Conservation (phyloP, 192 early-diverging fungal species). For the Chytriomyces hyalinus region DNA sequence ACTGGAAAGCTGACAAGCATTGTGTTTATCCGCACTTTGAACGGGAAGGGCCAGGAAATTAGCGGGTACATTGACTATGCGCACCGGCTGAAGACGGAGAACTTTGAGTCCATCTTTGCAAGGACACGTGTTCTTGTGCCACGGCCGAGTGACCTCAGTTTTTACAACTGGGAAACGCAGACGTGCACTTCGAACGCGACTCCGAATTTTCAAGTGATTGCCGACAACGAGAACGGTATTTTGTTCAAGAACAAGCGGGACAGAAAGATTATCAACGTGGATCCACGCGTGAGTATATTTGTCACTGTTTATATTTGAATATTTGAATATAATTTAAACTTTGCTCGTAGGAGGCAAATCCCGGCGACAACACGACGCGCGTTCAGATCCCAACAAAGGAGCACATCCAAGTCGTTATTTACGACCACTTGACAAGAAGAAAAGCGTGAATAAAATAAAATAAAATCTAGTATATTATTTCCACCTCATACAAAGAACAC, state of each 20-base stretch:
- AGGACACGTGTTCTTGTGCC: slow-evolving; percentile 51
- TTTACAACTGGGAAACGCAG: slow-evolving; percentile 75
- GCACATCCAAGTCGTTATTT: slow-evolving; percentile 70
- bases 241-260: slow-evolving; percentile 71
- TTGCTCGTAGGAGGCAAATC: slow-evolving; percentile 49
- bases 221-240: slow-evolving; percentile 69
- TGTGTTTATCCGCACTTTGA: slow-evolving; percentile 63
- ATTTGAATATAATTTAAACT: too few species aligned
- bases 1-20: slow-evolving; percentile 67
- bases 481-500: too few species aligned
- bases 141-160: slow-evolving; percentile 62
- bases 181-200: slow-evolving; percentile 64
- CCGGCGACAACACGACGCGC: slow-evolving; percentile 67
- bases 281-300: slow-evolving; percentile 54
- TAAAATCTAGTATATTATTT: neutral
- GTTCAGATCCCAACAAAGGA: slow-evolving; percentile 56
- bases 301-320: neutral
- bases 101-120: slow-evolving; percentile 66
- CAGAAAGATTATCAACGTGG: slow-evolving; percentile 70
- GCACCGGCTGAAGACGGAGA: slow-evolving; percentile 65
- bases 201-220: slow-evolving; percentile 71
- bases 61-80: slow-evolving; percentile 71
- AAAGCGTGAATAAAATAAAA: slow-evolving; percentile 44
- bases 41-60: slow-evolving; percentile 63
- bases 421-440: slow-evolving; percentile 66